Evolutionary conservation across 2,329 filamentous ascomycete species (phyloP), one percentile per base, ranked within the genome.

Genomic region (Fusarium sp.): DNA sequence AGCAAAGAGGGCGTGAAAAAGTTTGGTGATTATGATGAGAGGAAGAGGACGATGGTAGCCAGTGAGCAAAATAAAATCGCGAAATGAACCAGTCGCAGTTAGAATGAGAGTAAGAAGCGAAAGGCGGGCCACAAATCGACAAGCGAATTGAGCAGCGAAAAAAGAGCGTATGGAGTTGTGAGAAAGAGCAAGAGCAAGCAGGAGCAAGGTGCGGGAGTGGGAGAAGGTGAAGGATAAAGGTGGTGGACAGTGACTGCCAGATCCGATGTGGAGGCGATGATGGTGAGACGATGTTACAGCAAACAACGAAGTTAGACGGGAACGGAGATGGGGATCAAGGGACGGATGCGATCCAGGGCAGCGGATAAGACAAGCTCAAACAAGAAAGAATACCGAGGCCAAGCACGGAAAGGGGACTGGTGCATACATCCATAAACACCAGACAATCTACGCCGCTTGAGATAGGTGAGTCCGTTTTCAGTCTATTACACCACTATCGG

Each of bases 61-160:
- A 44, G 50, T 22, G 47, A 47, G 46, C 61, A 56, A 42, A 55
- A 62, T 54, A 46, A 54, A 66, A 22, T 36, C 51, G 40, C 39
- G 52, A 57, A 62, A 53, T 50, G 34, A 63, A 39, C 44, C 31
- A 38, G 53, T 53, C 57, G 51, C 50, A 45, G 47, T 50, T 40
- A 50, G 69, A 74, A 74, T 46, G 70, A 74, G 44, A 47, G 69
- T 66, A 51, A 69, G 62, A 71, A 74, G 46, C 40, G 52, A 73
- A 67, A 43, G 62, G 17, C 45, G 40, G 38, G 46, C 55, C 69
- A 47, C 62, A 66, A 50, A 42, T 66, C 49, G 38, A 34, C 26
- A 43, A 31, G 53, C 38, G 46, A 55, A 56, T 50, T 31, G 33
- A 44, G 60, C 45, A 44, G 54, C 44, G 44, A 63, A 51, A 63